Evolutionary conservation across 306 rosid genomes (phyloP), one percentile per base, ranked within the genome.

Genomic region (Cicer arietinum): DNA sequence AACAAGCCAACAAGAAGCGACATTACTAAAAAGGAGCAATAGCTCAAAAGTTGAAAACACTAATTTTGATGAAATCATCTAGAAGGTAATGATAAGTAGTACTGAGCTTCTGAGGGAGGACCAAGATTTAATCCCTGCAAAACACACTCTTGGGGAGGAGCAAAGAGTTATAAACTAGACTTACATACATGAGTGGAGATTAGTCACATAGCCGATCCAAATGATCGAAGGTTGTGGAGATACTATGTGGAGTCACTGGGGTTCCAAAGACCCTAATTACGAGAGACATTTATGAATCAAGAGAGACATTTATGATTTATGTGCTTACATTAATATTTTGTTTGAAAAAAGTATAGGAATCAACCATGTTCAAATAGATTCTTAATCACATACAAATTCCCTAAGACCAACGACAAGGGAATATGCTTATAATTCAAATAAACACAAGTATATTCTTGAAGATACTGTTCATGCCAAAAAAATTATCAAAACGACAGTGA

Each of bases 341-440:
- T 30, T 12, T 14, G 3, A 46, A 74, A 42, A 59, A 37, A 39
- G 75, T 14, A 41, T 73, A 0, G 12, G 74, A 54, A 37, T 46
- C 9, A 62, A 63, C 14, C 51, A 44, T 52, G 46, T 74, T 40
- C 43, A 37, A 3, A 52, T 35, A 67, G 73, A 51, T 58, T 74
- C 44, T 1, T 8, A 67, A 67, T 9, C 70, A 25, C 70, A 12
- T 13, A 65, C 13, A 35, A 22, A 71, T 71, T 76, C 69, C 39
- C 42, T 5, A 43, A 58, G 9, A 63, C 13, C 67, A 67, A 30
- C 14, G 71, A 51, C 64, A 67, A 67, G 0, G 14, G 2, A 17
- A 59, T 40, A 82, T 50, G 52, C 70, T n/a, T 30, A 8, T 44
- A 16, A 44, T 69, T 20, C 10, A 82, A 68, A 46, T 12, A 30